Base-by-base conservation (phyloP, 805 yeast genomes). In the Candida ficus region DNA sequence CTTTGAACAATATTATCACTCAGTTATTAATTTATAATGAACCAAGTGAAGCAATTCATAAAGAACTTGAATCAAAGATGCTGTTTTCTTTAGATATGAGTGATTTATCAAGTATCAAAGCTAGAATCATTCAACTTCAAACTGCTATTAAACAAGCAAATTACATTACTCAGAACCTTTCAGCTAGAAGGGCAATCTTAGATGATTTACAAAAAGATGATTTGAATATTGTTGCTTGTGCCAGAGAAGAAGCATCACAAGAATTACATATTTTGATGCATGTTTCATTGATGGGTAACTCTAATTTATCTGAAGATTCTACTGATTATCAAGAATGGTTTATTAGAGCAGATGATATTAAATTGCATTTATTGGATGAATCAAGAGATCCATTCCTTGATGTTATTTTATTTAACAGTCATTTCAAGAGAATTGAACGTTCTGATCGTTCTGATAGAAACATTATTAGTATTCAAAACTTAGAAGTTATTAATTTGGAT, bases 11-110 rank as follows among this genome's bases (percentile, higher is more conserved):
- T 13, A 76, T 89, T 29, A 67, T 75, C 1, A 68, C 76, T 50
- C 79, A 82, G 39, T 62, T 90, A 33, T 54, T 91, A 43, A 67
- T 86, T 25, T 87, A 86, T 55, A 68, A 76, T 6, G 95, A 87
- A 48, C 95, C 96, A 5, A 70, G 73, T 48, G 71, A 75, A 33
- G 75, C 76, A 45, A 64, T 67, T 27, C 57, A 82, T 32, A 70
- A 71, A 27, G 81, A 83, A 40, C 71, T 73, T 28, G 66, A 86
- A 23, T 80, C 80, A 41, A 81, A 83, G 48, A 63, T 88, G 53
- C 66, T 79, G 31, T 68, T 90, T 47, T 76, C 87, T 4, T 74
- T 84, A 23, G 90, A 87, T 55, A 73, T 83, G 56, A 76, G 76
- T 28, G 83, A 87, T 48, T 57, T 80, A 30, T 44, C 62, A 0